phyloP scores from a whole-genome alignment of 129 eudicot genomes.

The Heracleum sosnowskyi region DNA sequence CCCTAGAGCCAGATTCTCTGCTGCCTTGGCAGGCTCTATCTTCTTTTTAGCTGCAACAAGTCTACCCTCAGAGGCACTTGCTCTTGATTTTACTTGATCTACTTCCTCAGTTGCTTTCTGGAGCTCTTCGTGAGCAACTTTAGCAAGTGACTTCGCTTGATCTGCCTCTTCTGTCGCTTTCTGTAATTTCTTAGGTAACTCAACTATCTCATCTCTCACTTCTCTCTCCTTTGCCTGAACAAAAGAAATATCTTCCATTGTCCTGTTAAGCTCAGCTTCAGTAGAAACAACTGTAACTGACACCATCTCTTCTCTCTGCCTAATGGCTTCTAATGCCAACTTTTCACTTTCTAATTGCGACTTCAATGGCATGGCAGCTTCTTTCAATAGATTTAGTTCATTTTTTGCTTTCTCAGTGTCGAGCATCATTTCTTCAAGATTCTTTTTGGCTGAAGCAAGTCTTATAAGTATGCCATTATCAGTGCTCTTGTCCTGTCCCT shows the following conservation, averaged over 20 bases:
- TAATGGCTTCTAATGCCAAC: constrained; percentile 43
- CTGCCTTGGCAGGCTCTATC: constrained; percentile 80
- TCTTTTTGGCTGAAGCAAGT: constrained; percentile 42
- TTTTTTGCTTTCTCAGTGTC: not conserved
- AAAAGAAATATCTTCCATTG: not conserved
- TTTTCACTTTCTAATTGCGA: constrained; percentile 67
- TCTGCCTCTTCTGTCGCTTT: constrained; percentile 64
- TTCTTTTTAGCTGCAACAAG: constrained; percentile 72
- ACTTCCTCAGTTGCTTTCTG: constrained; percentile 60
- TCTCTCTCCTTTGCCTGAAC: not conserved
- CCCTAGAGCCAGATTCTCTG: constrained; percentile 67
- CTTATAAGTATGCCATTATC: not conserved
- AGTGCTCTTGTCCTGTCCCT: constrained; percentile 8
- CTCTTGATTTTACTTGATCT: constrained; percentile 65
- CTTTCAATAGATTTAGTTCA: constrained; percentile 41
- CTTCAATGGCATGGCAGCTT: constrained; percentile 50
- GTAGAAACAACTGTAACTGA: constrained; percentile 8
- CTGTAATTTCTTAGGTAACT: constrained; percentile 60
- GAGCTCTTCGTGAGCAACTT: constrained; percentile 57
- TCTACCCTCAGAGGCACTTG: constrained; percentile 51
- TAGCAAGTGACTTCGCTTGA: constrained; percentile 39
- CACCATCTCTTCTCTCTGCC: constrained; percentile 82
- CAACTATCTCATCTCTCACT: constrained; percentile 55
- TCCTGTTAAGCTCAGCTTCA: not conserved
- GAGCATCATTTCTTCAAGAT: constrained; percentile 53